phyloP scores from a whole-genome alignment of 805 yeast genomes.

The Suhomyces xylopsoci region DNA sequence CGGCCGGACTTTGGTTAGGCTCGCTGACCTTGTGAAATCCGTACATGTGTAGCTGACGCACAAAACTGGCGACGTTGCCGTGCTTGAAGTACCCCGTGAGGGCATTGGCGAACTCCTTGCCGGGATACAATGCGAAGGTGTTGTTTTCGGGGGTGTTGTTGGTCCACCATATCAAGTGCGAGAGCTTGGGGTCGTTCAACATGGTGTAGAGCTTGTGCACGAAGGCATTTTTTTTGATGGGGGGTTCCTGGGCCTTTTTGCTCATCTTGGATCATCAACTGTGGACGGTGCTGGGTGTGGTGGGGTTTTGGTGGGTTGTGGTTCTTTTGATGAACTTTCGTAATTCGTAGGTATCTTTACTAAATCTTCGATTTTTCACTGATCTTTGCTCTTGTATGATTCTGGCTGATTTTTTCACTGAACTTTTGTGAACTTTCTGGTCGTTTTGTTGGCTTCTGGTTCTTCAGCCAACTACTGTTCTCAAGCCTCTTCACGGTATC shows the following conservation, averaged over 20 bases:
- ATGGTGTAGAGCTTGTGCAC: slow-evolving; percentile 46
- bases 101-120: slow-evolving; percentile 57
- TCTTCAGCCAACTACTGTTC: not conserved
- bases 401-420: not conserved
- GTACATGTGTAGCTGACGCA: slow-evolving; percentile 92
- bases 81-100: slow-evolving; percentile 83
- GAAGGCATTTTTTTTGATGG: slow-evolving; percentile 54
- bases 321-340: not conserved
- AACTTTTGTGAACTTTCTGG: not conserved
- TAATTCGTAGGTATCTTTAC: not conserved
- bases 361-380: not conserved
- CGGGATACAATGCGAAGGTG: slow-evolving; percentile 64
- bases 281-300: not conserved
- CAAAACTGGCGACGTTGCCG: slow-evolving; percentile 90
- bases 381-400: not conserved
- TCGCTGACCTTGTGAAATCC: slow-evolving; percentile 85
- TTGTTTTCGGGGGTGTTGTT: slow-evolving; percentile 42
- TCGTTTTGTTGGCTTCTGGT: not conserved
- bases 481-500: not conserved
- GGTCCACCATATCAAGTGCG: slow-evolving; percentile 44
- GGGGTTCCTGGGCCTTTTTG: slow-evolving; percentile 23
- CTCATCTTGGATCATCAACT: slow-evolving; percentile 15
- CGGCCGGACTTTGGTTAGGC: slow-evolving; percentile 16
- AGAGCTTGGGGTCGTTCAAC: slow-evolving; percentile 33
- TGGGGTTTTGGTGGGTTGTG: not conserved